Base-by-base conservation (phyloP, 495 filamentous ascomycete species). In the Aspergillus cristatus region DNA sequence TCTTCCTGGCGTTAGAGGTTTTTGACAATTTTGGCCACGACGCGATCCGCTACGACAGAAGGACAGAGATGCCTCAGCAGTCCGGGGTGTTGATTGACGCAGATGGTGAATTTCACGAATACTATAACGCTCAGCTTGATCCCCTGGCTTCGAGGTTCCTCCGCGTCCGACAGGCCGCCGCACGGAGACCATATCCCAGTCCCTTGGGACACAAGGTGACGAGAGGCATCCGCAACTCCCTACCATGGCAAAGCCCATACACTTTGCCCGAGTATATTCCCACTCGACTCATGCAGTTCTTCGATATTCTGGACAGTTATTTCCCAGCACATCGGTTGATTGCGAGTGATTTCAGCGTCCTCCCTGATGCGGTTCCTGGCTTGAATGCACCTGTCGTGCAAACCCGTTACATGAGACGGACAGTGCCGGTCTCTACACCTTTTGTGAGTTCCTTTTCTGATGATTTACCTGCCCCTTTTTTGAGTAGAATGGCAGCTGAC, bases 11-110 rank as follows among this genome's bases (percentile, higher is more conserved):
- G n/a, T 79, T 99, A 48, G 91, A 99, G 55, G 91, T 99, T 39
- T 89, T 96, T 51, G 91, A 99, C 64, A 99, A 99, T 62, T 97
- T 99, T 61, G 79, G 84, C 15, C 91, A 99, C 65, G 91, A 99
- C 65, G 71, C 78, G 28, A 75, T 99, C 48, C 86, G 91, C 46
- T 96, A 94, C 68, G 78, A 95, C 58, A 62, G 72, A 5, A 50
- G 59, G 24, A 93, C 86, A 13, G 79, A 84, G 50, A 53, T 76
- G 33, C 81, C 89, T 0, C 71, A 91, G 32, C 91, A 99, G 62
- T 86, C 85, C 28, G 76, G 73, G 28, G 91, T 95, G 8, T 63
- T 97, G 15, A 86, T 97, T 60, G 86, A 94, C 52, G 63, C 62
- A 7, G 51, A 72, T n/a, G 89, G 90, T 50, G 89, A 97, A 41